phyloP scores from a whole-genome alignment of 768 basidiomycete genomes.

The Hortiboletus flavorubellus region DNA sequence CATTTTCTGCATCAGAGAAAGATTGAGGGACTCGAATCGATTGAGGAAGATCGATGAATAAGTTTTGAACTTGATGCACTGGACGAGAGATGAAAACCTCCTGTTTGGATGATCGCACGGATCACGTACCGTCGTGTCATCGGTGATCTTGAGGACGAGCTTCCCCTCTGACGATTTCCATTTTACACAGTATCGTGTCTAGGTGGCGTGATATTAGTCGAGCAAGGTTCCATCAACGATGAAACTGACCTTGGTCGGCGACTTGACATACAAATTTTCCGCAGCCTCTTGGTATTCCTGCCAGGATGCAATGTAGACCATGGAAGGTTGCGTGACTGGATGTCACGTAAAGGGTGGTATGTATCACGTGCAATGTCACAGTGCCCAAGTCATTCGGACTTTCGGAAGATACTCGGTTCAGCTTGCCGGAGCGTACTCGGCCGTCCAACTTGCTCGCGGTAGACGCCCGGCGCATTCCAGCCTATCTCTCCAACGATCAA shows the following conservation, averaged over 20 bases:
- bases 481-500: background rate
- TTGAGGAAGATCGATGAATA: constrained; percentile 93
- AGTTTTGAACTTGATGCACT: constrained; percentile 98
- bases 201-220: constrained; percentile 5
- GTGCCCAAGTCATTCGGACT: background rate
- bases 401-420: background rate
- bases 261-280: constrained; percentile 76
- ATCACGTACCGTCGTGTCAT: constrained; percentile 74
- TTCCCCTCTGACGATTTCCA: constrained; percentile 84
- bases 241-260: constrained; percentile 66
- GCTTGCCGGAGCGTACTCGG: background rate
- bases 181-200: constrained; percentile 92
- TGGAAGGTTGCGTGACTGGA: constrained; percentile 21
- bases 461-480: background rate
- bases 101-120: background rate
- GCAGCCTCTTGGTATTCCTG: constrained; percentile 89
- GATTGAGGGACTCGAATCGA: constrained; percentile 91
- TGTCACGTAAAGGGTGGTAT: constrained; percentile 8
- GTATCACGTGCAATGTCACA: constrained; percentile 15
- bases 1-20: constrained; percentile 84
- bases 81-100: background rate
- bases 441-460: background rate
- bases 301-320: constrained; percentile 91
- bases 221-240: background rate
- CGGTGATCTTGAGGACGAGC: constrained; percentile 91